Evolutionary conservation across 1,284 basidiomycete genomes (phyloP).

Genomic region (Moniliella sp.): DNA sequence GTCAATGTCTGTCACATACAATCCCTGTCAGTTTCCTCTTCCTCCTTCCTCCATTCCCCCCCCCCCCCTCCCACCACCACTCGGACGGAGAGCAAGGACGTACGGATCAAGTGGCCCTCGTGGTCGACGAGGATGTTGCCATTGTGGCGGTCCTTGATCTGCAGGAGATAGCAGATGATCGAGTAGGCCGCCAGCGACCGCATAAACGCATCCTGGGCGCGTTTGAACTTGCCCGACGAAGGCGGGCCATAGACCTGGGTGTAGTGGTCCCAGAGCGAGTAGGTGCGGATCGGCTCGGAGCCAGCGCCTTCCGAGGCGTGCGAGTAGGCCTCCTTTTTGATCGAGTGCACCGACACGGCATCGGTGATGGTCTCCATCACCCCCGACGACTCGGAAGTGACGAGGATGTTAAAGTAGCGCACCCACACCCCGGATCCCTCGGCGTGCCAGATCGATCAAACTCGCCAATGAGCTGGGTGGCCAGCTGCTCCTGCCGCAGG

Average conservation of each 20-base stretch:
- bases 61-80: too few species aligned
- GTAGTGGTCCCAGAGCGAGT: conserved; percentile 27
- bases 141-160: conserved; percentile 96
- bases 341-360: conserved; percentile 89
- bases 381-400: conserved; percentile 76
- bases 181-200: conserved; percentile 79
- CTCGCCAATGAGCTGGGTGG: conserved; percentile 76
- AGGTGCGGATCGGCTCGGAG: conserved; percentile 32
- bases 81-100: too few species aligned
- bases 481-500: conserved; percentile 86
- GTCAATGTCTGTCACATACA: conserved; percentile 56
- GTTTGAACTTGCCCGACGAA: conserved; percentile 10
- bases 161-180: conserved; percentile 76
- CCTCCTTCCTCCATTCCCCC: too few species aligned
- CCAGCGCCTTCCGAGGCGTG: conserved; percentile 59
- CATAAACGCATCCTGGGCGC: conserved; percentile 60
- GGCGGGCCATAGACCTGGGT: conserved; percentile 16
- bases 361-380: conserved; percentile 49
- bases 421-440: conserved; percentile 22
- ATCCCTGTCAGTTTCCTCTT: too few species aligned
- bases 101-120: conserved; percentile 68
- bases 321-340: conserved; percentile 95
- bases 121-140: conserved; percentile 91
- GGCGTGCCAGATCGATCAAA: conserved; percentile 86
- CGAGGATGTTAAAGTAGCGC: conserved; percentile 53